A percentile compares a stretch with the other conserved stretches of the same genome.
Conservation (phyloP, 129 eudicot species). For the Deinandra increscens region DNA sequence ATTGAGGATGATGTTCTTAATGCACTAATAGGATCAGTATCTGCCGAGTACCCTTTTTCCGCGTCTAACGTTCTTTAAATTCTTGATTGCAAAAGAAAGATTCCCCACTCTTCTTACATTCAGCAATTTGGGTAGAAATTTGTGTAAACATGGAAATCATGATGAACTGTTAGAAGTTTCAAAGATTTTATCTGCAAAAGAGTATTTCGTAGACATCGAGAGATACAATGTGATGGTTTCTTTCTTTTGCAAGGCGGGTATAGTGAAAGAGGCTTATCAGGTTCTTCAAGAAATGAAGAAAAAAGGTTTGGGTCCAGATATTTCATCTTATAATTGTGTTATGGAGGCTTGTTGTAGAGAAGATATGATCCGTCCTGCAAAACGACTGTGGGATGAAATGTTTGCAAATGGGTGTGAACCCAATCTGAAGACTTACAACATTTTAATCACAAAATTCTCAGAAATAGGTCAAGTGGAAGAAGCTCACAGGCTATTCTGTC, state of each 20-base stretch:
- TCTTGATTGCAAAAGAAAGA: slow-evolving; percentile 48
- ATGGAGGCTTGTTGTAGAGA: slow-evolving; percentile 83
- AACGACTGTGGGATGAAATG: slow-evolving; percentile 96
- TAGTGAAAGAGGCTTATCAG: slow-evolving; percentile 62
- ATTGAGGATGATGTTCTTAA: slow-evolving; percentile 72
- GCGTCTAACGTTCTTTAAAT: slow-evolving; percentile 60
- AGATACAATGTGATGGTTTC: slow-evolving; percentile 50
- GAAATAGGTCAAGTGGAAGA: slow-evolving; percentile 62
- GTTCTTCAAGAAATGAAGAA: slow-evolving; percentile 70
- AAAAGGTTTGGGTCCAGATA: slow-evolving; percentile 63
- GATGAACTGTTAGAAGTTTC: slow-evolving; percentile 52
- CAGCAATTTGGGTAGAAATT: slow-evolving; percentile 56
- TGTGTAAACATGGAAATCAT: slow-evolving; percentile 53
- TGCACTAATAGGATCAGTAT: slow-evolving; percentile 74
- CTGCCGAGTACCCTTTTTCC: slow-evolving; percentile 47
- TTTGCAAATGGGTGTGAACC: slow-evolving; percentile 75
- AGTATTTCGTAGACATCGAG: slow-evolving; percentile 50
- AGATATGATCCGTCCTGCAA: slow-evolving; percentile 84
- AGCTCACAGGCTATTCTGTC: slow-evolving; percentile 48
- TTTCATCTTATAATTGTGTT: slow-evolving; percentile 58
- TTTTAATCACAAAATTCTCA: slow-evolving; percentile 54
- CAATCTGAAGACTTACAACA: slow-evolving; percentile 52
- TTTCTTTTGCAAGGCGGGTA: slow-evolving; percentile 66
- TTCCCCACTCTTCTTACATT: slow-evolving; percentile 63
- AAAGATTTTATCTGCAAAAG: slow-evolving; percentile 49